Percentiles rank a stretch among this genome's conserved stretches.
These are phyloP conservation scores for Chaetothyriales sp. DNA, from an alignment of 2,329 filamentous ascomycete genomes.

Conservation along the genomic window DNA sequence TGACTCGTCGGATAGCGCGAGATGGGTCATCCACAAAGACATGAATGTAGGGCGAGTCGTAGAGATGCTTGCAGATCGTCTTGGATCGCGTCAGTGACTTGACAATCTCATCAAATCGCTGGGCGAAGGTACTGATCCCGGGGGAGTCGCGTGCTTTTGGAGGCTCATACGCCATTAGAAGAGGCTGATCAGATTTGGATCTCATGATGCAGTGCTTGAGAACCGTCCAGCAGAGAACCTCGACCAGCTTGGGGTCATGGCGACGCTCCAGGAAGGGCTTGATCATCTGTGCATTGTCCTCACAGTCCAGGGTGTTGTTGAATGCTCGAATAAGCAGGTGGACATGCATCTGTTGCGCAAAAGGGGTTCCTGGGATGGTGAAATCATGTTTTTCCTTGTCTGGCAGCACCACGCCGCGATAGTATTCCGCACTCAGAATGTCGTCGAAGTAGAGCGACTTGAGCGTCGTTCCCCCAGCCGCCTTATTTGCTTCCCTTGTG, in stretches of 20 bases:
- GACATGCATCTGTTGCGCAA: slow-evolving; percentile 18
- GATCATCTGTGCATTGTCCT: slow-evolving; percentile 22
- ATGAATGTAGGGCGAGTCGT: slow-evolving; percentile 22
- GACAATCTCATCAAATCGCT: slow-evolving; percentile 13
- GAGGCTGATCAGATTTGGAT: slow-evolving; percentile 12
- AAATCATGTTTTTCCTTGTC: slow-evolving; percentile 9
- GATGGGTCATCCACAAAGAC: slow-evolving; percentile 25
- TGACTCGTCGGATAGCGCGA: slow-evolving; percentile 18
- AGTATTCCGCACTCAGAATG: slow-evolving; percentile 2
- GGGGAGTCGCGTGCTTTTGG: slow-evolving; percentile 14
- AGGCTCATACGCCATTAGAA: slow-evolving; percentile 17
- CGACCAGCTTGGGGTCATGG: slow-evolving; percentile 18
- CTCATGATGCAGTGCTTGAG: slow-evolving; percentile 19
- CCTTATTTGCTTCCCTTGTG: neutral
- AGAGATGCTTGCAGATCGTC: slow-evolving; percentile 27
- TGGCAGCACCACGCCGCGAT: slow-evolving; percentile 6
- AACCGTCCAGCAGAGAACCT: slow-evolving; percentile 22
- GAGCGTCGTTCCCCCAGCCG: neutral
- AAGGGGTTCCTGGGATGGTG: slow-evolving; percentile 18
- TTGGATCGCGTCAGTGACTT: slow-evolving; percentile 19
- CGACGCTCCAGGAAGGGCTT: slow-evolving; percentile 19
- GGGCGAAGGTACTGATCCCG: slow-evolving; percentile 14
- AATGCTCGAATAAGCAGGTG: slow-evolving; percentile 22
- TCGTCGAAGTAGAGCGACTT: neutral
- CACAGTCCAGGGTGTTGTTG: slow-evolving; percentile 17